phyloP scores from a whole-genome alignment of 805 yeast genomes.

The Henningerozyma blattae region DNA sequence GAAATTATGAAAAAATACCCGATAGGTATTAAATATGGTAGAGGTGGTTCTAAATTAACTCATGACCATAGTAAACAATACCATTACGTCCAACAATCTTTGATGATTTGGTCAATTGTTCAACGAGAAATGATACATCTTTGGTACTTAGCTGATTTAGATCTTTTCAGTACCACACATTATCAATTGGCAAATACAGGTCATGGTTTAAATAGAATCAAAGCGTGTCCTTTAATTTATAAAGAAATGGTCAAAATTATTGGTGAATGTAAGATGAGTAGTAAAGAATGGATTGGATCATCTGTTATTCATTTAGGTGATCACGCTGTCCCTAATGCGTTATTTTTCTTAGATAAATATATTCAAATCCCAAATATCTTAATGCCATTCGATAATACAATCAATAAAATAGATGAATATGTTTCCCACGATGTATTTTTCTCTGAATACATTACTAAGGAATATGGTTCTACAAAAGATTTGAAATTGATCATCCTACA shows the following conservation, averaged over 20 bases:
- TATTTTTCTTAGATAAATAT: slow-evolving; percentile 69
- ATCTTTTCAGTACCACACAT: slow-evolving; percentile 41
- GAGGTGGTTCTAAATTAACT: slow-evolving; percentile 57
- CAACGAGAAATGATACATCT: slow-evolving; percentile 68
- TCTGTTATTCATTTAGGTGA: slow-evolving; percentile 75
- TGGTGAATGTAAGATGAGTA: slow-evolving; percentile 47
- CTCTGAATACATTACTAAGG: slow-evolving; percentile 39
- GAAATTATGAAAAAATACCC: slow-evolving; percentile 31
- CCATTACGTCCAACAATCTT: slow-evolving; percentile 63
- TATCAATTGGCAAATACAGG: slow-evolving; percentile 63
- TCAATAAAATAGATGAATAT: slow-evolving; percentile 40
- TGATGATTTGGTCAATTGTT: slow-evolving; percentile 63
- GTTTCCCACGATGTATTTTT: slow-evolving; percentile 38
- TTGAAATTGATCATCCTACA: slow-evolving; percentile 34
- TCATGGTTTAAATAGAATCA: slow-evolving; percentile 69
- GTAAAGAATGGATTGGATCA: slow-evolving; percentile 69
- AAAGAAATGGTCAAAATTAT: slow-evolving; percentile 62
- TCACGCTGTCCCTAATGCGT: slow-evolving; percentile 73
- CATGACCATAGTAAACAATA: slow-evolving; percentile 65
- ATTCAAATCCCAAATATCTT: slow-evolving; percentile 68
- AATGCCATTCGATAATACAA: slow-evolving; percentile 55
- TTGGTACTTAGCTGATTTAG: slow-evolving; percentile 71
- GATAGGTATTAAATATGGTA: slow-evolving; percentile 55
- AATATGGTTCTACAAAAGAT: slow-evolving; percentile 45
- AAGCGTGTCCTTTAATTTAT: slow-evolving; percentile 57